Percentiles rank a stretch among this genome's conserved stretches.
Evolutionary conservation across 305 asterid genomes (phyloP).

Genomic region (Fraxinus nigra): DNA sequence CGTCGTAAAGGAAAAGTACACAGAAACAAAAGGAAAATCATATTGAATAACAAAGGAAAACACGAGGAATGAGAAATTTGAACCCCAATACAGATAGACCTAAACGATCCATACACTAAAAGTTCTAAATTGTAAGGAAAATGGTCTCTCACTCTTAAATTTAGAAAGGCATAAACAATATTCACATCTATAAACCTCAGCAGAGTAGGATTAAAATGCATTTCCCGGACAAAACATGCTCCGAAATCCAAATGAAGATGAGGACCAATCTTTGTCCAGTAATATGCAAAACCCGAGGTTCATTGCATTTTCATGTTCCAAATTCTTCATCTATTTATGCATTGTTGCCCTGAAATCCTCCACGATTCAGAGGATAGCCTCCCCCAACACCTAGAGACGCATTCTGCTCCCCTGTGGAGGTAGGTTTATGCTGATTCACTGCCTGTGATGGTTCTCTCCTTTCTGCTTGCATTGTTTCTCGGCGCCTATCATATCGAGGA

Average conservation of each 20-base stretch:
- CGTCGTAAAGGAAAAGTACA: not conserved
- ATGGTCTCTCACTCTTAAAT: slow-evolving; percentile 28
- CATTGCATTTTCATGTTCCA: not conserved
- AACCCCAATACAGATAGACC: not conserved
- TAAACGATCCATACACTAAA: not conserved
- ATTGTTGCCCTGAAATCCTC: slow-evolving; percentile 31
- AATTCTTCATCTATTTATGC: slow-evolving; percentile 1
- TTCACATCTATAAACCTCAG: slow-evolving; percentile 1
- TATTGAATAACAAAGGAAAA: not conserved
- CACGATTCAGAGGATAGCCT: slow-evolving; percentile 10
- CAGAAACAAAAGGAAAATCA: not conserved
- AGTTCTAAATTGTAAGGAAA: not conserved
- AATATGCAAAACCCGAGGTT: not conserved
- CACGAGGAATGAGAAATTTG: not conserved
- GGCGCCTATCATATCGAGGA: slow-evolving; percentile 73
- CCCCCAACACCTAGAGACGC: slow-evolving; percentile 19
- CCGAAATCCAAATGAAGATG: not conserved
- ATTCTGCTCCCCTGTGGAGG: slow-evolving; percentile 27
- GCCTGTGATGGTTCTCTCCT: slow-evolving; percentile 46
- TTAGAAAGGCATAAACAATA: not conserved
- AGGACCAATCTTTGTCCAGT: not conserved
- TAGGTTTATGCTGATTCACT: slow-evolving; percentile 31
- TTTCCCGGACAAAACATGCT: not conserved
- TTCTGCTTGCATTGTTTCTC: slow-evolving; percentile 70
- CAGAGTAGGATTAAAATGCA: not conserved